phyloP scores from a whole-genome alignment of 1,284 basidiomycete species.

The Anthracocystis setariae region DNA sequence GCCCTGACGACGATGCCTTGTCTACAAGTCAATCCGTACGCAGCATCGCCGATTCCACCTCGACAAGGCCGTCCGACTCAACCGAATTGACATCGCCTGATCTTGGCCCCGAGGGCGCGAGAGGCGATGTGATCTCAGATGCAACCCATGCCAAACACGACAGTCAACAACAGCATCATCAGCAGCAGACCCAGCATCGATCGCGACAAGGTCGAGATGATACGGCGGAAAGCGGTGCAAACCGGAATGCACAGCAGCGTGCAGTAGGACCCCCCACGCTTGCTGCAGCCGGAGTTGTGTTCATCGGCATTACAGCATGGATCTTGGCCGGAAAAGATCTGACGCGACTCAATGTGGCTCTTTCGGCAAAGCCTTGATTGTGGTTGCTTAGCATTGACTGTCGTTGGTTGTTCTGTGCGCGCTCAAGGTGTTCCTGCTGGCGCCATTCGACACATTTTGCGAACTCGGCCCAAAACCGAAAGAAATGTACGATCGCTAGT shows the following conservation, averaged over 20 bases:
- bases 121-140: conserved; percentile 18
- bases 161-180: conserved; percentile 1
- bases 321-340: conserved; percentile 48
- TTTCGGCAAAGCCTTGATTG: conserved; percentile 25
- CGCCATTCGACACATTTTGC: no score
- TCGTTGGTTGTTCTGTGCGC: no score
- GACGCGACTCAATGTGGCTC: conserved; percentile 17
- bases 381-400: background rate
- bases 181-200: no score
- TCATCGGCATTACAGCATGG: conserved; percentile 50
- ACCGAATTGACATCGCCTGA: conserved; percentile 48
- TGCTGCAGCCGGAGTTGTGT: conserved; percentile 48
- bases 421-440: no score
- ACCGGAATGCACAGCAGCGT: conserved; percentile 21
- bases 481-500: background rate
- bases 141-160: conserved; percentile 18
- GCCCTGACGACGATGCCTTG: conserved; percentile 33
- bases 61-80: conserved; percentile 40
- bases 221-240: conserved; percentile 1
- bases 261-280: conserved; percentile 19
- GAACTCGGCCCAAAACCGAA: no score
- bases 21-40: conserved; percentile 42
- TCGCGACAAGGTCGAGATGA: conserved; percentile 21
- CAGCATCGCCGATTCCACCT: conserved; percentile 49
- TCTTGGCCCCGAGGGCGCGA: conserved; percentile 17